Evolutionary conservation across 352 stramenopile genomes (phyloP), one percentile per base, ranked within the genome.

Genomic region (Phytophthora agathidicida): DNA sequence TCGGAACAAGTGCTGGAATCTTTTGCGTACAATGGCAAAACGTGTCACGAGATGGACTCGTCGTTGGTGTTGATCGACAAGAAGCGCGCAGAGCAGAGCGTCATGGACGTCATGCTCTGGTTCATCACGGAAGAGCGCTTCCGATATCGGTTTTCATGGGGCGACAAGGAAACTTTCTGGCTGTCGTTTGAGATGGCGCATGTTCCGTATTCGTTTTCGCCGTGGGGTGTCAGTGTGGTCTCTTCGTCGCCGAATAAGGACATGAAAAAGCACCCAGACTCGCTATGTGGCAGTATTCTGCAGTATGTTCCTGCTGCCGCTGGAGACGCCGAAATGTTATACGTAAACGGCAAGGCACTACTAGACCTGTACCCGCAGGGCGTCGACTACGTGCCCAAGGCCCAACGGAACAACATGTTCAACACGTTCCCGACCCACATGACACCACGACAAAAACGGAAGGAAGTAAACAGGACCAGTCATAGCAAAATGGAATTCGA

Each of bases 31-130:
- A 39, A 43, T 7, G 72, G 49, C 10, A 65, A 77, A 39, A 73
- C 76, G 22, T 83, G 68, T 46, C 81, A 89, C 46, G 78, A 89
- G 28, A 71, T 78, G 67, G 71, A 89, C 53, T 86, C 80, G 67
- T 89, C 80, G 5, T 68, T 89, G 14, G 66, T 67, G 9, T 30
- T 67, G 0, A 52, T 67, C 17, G 50, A 67, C 44, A 67, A 67
- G 58, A 28, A 57, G 73, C 33, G 46, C 63, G 19, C 54, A 63
- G 46, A 49, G 52, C 37, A 75, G 11, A 56, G 36, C 9, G 68
- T 70, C 3, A 27, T 70, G 20, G 63, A 77, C 27, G 44, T 77
- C 31, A 59, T 77, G 30, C 52, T 68, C n/a, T 71, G 50, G 42
- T 59, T 80, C 41, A 59, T 77, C 22, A 72, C 64, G 2, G 13